Evolutionary conservation across 129 eudicot genomes (phyloP).

Genomic region (Pulicaria dysenterica): DNA sequence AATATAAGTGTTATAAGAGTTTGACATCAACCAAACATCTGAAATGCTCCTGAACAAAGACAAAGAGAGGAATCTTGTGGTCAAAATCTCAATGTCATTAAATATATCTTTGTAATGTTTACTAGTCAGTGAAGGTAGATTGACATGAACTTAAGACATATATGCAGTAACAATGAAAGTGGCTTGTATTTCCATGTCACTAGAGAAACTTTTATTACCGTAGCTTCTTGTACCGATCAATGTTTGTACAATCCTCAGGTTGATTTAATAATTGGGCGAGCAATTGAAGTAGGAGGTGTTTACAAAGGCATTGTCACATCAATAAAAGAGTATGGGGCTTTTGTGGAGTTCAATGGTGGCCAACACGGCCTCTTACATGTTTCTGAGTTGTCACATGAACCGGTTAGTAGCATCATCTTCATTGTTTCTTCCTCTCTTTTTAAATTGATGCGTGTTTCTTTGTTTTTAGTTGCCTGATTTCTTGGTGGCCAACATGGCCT

Average conservation of each 20-base stretch:
- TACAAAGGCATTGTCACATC: slow-evolving; percentile 78
- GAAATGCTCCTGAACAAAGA: neutral
- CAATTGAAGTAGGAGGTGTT: slow-evolving; percentile 82
- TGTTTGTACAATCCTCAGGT: slow-evolving; percentile 44
- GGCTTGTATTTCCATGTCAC: neutral
- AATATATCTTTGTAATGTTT: slow-evolving; percentile 1
- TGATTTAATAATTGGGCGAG: slow-evolving; percentile 87
- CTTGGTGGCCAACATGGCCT: slow-evolving; percentile 6
- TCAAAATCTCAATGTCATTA: neutral
- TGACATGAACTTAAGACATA: neutral
- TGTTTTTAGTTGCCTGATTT: neutral
- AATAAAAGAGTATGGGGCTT: slow-evolving; percentile 93
- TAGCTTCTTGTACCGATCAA: slow-evolving; percentile 5
- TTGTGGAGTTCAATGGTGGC: slow-evolving; percentile 98
- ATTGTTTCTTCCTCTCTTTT: neutral
- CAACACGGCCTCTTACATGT: slow-evolving; percentile 95
- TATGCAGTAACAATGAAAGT: too few relatives aligned
- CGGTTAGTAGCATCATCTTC: slow-evolving; percentile 50
- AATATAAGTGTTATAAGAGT: neutral
- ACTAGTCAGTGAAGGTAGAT: neutral
- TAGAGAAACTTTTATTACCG: neutral
- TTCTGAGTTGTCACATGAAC: slow-evolving; percentile 90
- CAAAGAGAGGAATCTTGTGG: neutral
- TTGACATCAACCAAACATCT: neutral
- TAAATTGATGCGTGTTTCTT: neutral